phyloP scores from a whole-genome alignment of 768 basidiomycete species.

The Leucogyrophana mollusca region DNA sequence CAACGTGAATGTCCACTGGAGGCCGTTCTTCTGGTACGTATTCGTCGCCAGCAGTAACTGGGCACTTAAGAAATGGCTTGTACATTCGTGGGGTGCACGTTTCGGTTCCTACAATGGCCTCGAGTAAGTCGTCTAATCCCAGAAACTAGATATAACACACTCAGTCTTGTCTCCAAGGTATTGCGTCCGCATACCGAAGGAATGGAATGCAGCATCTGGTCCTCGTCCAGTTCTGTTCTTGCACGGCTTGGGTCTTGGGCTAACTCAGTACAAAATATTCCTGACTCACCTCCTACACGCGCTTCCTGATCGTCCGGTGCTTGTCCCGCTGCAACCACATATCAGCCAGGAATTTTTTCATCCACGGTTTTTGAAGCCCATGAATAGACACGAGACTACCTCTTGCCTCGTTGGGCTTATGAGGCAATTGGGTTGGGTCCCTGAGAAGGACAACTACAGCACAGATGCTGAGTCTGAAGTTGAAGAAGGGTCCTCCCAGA shows the following conservation, averaged over 20 bases:
- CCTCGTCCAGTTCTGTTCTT: conserved; percentile 77
- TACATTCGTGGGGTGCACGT: conserved; percentile 38
- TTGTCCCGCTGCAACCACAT: conserved; percentile 81
- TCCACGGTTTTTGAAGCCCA: conserved; percentile 66
- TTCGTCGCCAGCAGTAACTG: conserved; percentile 49
- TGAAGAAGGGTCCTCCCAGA: conserved; percentile 8
- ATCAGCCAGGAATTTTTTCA: conserved; percentile 87
- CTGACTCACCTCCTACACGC: conserved; percentile 55
- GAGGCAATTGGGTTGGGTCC: conserved; percentile 62
- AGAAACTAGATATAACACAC: background rate
- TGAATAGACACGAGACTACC: conserved; percentile 60
- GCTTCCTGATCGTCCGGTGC: conserved; percentile 66
- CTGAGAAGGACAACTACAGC: conserved; percentile 17
- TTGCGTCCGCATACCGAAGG: conserved; percentile 64
- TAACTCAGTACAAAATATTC: conserved; percentile 66
- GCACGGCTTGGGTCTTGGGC: conserved; percentile 86
- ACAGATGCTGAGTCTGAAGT: background rate
- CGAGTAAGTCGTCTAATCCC: conserved; percentile 57
- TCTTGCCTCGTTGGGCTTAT: conserved; percentile 56
- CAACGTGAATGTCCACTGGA: conserved; percentile 61
- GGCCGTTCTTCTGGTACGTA: conserved; percentile 69
- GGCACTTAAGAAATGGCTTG: conserved; percentile 43
- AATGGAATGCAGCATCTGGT: conserved; percentile 59
- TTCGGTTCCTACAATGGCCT: conserved; percentile 56
- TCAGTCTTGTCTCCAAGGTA: conserved; percentile 46